Conservation (phyloP, 306 rosid genomes). For the Lathyrus oleraceus region DNA sequence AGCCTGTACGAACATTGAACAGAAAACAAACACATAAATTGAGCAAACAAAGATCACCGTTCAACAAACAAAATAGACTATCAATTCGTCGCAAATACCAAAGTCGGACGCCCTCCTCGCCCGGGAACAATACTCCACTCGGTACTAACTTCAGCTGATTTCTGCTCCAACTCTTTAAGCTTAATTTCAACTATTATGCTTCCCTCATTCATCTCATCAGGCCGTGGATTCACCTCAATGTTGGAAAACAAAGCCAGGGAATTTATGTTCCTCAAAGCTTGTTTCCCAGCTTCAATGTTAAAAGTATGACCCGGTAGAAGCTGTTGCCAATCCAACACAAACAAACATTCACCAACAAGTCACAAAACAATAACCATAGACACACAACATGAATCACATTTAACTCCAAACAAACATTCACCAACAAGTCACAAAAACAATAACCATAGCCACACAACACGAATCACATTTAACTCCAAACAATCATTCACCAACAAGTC, state of each 20-base stretch:
- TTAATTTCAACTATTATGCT: constrained; percentile 94
- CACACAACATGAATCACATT: too few species aligned
- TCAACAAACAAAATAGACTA: not conserved
- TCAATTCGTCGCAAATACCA: constrained; percentile 50
- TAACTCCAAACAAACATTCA: not conserved
- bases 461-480: not conserved
- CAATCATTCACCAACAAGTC: constrained; percentile 36
- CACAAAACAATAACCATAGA: too few species aligned
- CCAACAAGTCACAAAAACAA: not conserved
- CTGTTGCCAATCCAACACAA: constrained; percentile 41
- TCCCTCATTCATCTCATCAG: constrained; percentile 96
- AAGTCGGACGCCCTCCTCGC: constrained; percentile 89
- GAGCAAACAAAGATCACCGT: not conserved
- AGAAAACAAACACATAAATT: constrained; percentile 28
- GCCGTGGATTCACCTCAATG: constrained; percentile 97
- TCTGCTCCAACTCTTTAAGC: constrained; percentile 93
- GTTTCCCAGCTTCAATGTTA: constrained; percentile 98
- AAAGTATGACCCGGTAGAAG: constrained; percentile 79
- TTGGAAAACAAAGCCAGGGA: constrained; percentile 92
- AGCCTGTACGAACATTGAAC: constrained; percentile 59
- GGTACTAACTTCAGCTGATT: constrained; percentile 93
- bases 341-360: constrained; percentile 21
- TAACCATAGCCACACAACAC: not conserved
- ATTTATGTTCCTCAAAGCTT: constrained; percentile 92
- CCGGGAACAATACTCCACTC: constrained; percentile 99